Conservation (phyloP, 352 stramenopile species). For the Blastocystis hominis region DNA sequence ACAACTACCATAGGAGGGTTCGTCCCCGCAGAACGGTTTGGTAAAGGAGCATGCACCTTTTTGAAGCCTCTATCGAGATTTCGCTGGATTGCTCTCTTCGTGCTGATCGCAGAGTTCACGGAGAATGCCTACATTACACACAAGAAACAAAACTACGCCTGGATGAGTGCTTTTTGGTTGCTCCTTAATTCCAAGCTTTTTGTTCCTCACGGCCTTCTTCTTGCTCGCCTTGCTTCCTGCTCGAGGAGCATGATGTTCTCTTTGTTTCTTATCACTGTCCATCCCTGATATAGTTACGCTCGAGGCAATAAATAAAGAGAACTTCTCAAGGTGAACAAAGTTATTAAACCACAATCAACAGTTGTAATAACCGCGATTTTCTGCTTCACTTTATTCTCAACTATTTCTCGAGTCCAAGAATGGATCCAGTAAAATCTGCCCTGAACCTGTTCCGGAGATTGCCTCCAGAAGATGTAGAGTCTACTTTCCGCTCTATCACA, state of each 20-base stretch:
- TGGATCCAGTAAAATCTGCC: constrained; percentile 42
- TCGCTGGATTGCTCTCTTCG: constrained; percentile 87
- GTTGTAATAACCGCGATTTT: neutral
- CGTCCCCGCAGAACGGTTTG: constrained; percentile 72
- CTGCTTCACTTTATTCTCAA: neutral
- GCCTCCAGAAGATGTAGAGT: constrained; percentile 24
- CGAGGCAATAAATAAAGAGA: neutral
- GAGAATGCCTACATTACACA: constrained; percentile 91
- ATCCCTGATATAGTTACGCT: neutral
- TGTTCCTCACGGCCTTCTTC: constrained; percentile 81
- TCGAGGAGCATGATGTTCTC: constrained; percentile 41
- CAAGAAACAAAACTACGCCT: neutral
- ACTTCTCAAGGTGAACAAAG: neutral
- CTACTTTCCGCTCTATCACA: constrained; percentile 7
- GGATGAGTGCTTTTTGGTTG: constrained; percentile 71
- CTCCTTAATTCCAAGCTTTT: constrained; percentile 72
- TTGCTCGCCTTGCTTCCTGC: constrained; percentile 64
- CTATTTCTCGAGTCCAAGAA: neutral
- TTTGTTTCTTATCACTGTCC: constrained; percentile 23
- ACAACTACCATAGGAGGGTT: constrained; percentile 85
- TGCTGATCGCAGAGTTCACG: constrained; percentile 85
- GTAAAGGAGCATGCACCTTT: constrained; percentile 83
- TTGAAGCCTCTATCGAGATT: constrained; percentile 90
- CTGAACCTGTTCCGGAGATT: constrained; percentile 54
- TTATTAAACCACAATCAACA: neutral